phyloP scores from a whole-genome alignment of 116 monocot genomes.

The Thalassia testudinum region DNA sequence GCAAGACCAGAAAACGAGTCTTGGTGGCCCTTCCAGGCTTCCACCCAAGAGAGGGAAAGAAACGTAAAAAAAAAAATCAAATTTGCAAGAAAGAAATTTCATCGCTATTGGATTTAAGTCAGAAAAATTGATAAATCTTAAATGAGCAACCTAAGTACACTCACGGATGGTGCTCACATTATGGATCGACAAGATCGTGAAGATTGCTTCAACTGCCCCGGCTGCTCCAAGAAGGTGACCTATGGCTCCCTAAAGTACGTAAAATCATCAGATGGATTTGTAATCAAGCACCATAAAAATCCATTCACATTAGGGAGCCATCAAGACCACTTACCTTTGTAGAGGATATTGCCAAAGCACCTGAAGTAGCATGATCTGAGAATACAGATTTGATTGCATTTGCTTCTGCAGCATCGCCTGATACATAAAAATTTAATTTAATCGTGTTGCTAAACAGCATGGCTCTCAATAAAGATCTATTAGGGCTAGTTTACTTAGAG shows the following conservation, averaged over 20 bases:
- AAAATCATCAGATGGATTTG: background rate
- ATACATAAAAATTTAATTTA: background rate
- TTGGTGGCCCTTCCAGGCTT: too few relatives aligned
- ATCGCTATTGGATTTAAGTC: too few relatives aligned
- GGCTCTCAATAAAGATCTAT: too few relatives aligned
- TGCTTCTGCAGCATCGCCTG: slow-evolving; percentile 83
- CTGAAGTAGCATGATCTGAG: slow-evolving; percentile 66
- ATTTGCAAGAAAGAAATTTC: too few relatives aligned
- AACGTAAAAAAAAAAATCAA: too few relatives aligned
- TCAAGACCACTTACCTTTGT: slow-evolving; percentile 53
- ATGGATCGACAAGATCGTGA: slow-evolving; percentile 61
- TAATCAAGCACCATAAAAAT: background rate
- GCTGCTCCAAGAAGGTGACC: slow-evolving; percentile 97
- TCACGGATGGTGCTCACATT: slow-evolving; percentile 30
- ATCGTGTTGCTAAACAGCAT: too few relatives aligned
- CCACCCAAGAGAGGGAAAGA: too few relatives aligned
- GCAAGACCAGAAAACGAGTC: too few relatives aligned
- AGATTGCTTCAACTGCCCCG: slow-evolving; percentile 95
- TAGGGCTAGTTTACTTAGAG: too few relatives aligned
- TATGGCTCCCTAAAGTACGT: slow-evolving; percentile 57
- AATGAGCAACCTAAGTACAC: too few relatives aligned
- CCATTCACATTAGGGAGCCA: background rate
- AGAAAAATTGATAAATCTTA: too few relatives aligned
- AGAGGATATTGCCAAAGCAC: slow-evolving; percentile 70
- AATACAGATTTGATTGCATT: slow-evolving; percentile 79